These are phyloP conservation scores for Suhomyces wounanorum DNA, from an alignment of 1,139 yeast species.

Conservation along the genomic window DNA sequence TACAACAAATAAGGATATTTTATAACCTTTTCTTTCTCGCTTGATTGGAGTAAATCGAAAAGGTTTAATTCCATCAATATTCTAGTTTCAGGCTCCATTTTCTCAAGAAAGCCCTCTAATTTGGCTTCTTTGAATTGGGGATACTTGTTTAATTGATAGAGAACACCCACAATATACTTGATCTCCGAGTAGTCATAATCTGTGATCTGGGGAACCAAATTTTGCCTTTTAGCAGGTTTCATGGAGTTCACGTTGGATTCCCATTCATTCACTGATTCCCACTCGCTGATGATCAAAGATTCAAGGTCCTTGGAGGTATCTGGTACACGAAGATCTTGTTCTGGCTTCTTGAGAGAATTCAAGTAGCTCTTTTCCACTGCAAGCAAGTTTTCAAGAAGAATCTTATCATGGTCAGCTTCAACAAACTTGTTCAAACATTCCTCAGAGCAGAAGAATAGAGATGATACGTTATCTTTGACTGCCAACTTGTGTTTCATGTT, in stretches of 20 bases:
- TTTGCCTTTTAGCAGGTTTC: conserved; percentile 32
- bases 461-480: conserved; percentile 9
- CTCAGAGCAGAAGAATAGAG: conserved; percentile 57
- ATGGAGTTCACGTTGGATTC: conserved; percentile 26
- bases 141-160: conserved; percentile 28
- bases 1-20: conserved; percentile 53
- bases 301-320: conserved; percentile 28
- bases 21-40: conserved; percentile 51
- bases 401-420: conserved; percentile 23
- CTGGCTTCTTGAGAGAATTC: conserved; percentile 27
- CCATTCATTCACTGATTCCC: conserved; percentile 41
- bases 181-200: conserved; percentile 42
- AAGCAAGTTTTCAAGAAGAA: conserved; percentile 28
- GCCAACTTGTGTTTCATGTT: conserved; percentile 40
- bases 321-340: conserved; percentile 19
- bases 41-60: conserved; percentile 56
- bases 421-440: conserved; percentile 43
- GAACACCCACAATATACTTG: conserved; percentile 36
- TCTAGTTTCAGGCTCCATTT: conserved; percentile 15
- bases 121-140: conserved; percentile 1
- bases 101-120: conserved; percentile 9
- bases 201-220: conserved; percentile 35
- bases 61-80: conserved; percentile 25
- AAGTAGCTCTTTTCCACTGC: conserved; percentile 29
- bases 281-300: conserved; percentile 24